Percentiles rank a stretch among this genome's conserved stretches.
These are phyloP conservation scores for Quercus wislizeni DNA, from an alignment of 306 rosid genomes.

Conservation along the genomic window DNA sequence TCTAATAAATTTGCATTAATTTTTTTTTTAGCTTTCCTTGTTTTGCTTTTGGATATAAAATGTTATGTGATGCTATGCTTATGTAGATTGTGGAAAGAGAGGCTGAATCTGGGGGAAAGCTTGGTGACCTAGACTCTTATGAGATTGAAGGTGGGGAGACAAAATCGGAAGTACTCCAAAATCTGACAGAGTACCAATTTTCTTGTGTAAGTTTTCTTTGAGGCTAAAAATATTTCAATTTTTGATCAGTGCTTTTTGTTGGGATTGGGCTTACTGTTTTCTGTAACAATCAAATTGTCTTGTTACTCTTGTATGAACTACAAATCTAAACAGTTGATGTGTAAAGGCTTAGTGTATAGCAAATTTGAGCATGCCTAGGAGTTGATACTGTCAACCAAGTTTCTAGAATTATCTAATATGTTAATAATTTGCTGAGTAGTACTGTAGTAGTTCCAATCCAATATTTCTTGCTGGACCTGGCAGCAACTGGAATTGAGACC, in stretches of 20 bases:
- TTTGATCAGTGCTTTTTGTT: neutral
- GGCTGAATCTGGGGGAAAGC: constrained; percentile 79
- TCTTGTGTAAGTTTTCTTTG: constrained; percentile 74
- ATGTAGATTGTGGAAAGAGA: constrained; percentile 77
- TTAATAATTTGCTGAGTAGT: neutral
- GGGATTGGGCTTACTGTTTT: neutral
- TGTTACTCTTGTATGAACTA: too few species aligned
- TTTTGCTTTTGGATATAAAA: constrained; percentile 6
- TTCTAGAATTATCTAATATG: neutral
- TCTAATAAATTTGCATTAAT: neutral
- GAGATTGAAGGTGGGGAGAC: constrained; percentile 99
- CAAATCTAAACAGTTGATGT: neutral
- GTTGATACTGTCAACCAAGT: neutral
- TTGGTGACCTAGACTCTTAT: constrained; percentile 84
- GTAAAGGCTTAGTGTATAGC: neutral
- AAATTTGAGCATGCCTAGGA: neutral
- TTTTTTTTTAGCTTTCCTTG: neutral
- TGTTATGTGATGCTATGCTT: constrained; percentile 15
- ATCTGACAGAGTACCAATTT: constrained; percentile 91
- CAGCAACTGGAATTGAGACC: neutral
- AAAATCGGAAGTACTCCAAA: constrained; percentile 87
- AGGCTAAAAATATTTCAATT: neutral
- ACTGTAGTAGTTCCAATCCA: neutral
- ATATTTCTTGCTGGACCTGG: neutral
- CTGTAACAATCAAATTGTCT: neutral